These are phyloP conservation scores for Hydrangea macrophylla DNA, from an alignment of 148 eudicot species.

Conservation along the genomic window DNA sequence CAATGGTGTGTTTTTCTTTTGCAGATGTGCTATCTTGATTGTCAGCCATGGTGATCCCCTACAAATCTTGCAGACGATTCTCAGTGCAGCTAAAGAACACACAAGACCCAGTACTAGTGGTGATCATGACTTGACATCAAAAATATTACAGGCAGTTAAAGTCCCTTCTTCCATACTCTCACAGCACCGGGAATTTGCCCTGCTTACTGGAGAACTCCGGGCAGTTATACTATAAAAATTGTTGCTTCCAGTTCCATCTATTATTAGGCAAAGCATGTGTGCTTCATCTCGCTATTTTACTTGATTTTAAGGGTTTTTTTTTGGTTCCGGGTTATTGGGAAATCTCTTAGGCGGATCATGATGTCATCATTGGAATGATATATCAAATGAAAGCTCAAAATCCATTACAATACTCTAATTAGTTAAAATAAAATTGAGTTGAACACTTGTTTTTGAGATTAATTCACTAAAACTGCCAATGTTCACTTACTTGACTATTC, in stretches of 20 bases:
- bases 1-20: no score
- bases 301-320: no score
- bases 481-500: no score
- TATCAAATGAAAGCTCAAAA: no score
- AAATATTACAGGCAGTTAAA: conserved; percentile 51
- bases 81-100: conserved; percentile 52
- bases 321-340: no score
- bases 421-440: no score
- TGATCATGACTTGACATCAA: conserved; percentile 35
- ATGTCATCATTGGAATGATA: no score
- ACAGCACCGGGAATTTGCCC: conserved; percentile 61
- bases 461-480: no score
- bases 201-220: conserved; percentile 81
- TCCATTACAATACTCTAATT: no score
- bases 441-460: no score
- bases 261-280: background rate
- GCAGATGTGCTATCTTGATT: conserved; percentile 73
- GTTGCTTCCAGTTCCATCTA: background rate
- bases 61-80: conserved; percentile 77
- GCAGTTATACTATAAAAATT: conserved; percentile 39
- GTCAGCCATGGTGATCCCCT: conserved; percentile 98
- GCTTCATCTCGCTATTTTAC: background rate
- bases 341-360: no score
- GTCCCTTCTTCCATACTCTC: conserved; percentile 59
- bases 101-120: conserved; percentile 17